A percentile compares a stretch with the other conserved stretches of the same genome.
Evolutionary conservation across 2,329 filamentous ascomycete species (phyloP).

Genomic region (Fusarium sp.): DNA sequence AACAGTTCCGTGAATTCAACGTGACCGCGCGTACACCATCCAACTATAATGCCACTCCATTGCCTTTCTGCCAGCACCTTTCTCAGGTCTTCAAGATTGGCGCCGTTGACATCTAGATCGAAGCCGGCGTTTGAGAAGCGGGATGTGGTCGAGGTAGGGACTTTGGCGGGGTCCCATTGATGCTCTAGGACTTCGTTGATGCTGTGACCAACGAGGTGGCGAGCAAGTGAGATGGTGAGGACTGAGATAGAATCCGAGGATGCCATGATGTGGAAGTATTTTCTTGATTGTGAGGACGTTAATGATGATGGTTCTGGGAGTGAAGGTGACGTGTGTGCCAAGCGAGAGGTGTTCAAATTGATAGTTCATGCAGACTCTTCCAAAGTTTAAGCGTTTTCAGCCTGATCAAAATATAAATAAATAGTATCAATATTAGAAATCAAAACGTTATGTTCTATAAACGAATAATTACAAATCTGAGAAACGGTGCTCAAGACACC

Average conservation of each 20-base stretch:
- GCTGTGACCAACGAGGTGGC: not conserved
- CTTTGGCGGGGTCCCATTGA: constrained; percentile 11
- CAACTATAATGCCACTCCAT: constrained; percentile 9
- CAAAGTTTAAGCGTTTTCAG: not conserved
- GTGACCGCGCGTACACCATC: constrained; percentile 8
- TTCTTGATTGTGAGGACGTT: not conserved
- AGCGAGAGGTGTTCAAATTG: not conserved
- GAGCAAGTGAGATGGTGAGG: constrained; percentile 13
- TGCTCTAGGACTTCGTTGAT: not conserved
- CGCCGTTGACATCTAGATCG: not conserved
- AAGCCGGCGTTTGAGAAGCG: constrained; percentile 16
- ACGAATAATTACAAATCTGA: not conserved
- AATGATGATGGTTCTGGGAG: not conserved
- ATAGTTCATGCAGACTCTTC: not conserved
- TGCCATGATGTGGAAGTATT: not conserved
- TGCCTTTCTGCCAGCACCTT: fast-evolving
- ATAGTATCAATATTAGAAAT: not conserved
- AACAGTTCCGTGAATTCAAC: constrained; percentile 25
- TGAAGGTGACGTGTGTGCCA: not conserved
- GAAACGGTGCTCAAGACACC: not conserved
- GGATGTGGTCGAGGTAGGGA: not conserved
- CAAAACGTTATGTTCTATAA: not conserved
- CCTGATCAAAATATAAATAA: not conserved
- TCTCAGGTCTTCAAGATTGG: not conserved
- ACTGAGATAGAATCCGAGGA: not conserved